Percentiles rank a stretch among this genome's conserved stretches.
These are phyloP conservation scores for Fusarium oxysporum DNA, from an alignment of 2,329 filamentous ascomycete species.

Conservation along the genomic window DNA sequence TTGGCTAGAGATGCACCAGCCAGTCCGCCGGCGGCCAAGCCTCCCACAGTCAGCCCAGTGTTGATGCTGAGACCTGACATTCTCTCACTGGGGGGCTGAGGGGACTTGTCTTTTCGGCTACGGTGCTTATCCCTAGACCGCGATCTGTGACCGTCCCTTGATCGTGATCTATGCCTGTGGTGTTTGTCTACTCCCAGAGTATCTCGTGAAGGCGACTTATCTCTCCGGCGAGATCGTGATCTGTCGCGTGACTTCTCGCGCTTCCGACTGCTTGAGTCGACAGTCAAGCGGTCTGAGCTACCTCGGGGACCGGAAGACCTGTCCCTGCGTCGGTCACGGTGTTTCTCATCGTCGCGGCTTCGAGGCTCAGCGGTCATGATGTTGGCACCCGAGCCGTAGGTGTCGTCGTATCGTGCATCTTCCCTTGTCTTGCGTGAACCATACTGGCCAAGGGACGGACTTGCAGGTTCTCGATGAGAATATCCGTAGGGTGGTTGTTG, in stretches of 20 bases:
- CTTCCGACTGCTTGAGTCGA: constrained; percentile 38
- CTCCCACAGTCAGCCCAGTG: constrained; percentile 50
- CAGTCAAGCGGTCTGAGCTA: constrained; percentile 40
- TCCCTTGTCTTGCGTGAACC: constrained; percentile 36
- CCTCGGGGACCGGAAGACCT: constrained; percentile 33
- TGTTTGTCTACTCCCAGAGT: constrained; percentile 26
- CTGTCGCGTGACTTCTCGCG: constrained; percentile 44
- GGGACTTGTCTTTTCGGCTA: constrained; percentile 55
- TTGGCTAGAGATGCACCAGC: constrained; percentile 60
- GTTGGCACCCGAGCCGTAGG: constrained; percentile 53
- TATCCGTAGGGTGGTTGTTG: constrained; percentile 33
- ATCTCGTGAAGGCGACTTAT: constrained; percentile 38
- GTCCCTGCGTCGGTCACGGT: constrained; percentile 50
- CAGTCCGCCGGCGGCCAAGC: constrained; percentile 38
- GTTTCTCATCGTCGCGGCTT: constrained; percentile 50
- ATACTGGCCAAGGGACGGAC: constrained; percentile 36
- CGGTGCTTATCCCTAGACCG: constrained; percentile 30
- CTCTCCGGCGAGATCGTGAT: constrained; percentile 38
- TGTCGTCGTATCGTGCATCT: constrained; percentile 49
- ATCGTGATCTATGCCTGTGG: constrained; percentile 31
- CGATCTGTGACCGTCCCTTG: constrained; percentile 32
- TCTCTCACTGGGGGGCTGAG: constrained; percentile 60
- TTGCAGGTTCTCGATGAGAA: constrained; percentile 23
- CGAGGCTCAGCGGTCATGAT: constrained; percentile 58
- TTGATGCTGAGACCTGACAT: constrained; percentile 66